Evolutionary conservation across 192 early-diverging fungal species (phyloP), one percentile per base, ranked within the genome.

Genomic region (Powellomyces hirtus): DNA sequence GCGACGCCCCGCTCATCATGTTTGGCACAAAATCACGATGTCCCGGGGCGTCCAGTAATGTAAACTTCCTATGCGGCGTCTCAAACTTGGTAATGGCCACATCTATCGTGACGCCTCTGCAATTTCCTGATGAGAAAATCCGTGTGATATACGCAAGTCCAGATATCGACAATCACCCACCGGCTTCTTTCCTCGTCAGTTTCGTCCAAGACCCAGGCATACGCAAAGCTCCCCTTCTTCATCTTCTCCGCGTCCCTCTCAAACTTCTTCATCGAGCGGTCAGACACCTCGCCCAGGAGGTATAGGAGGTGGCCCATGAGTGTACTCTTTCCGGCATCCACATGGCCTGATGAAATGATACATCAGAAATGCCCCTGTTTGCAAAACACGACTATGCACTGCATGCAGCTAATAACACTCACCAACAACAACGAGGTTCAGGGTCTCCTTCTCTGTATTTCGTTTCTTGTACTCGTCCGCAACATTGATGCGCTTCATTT

Each of bases 1-100:
- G 76, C 29, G 85, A 76, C 4, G 97, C 92, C 4, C 97, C 97
- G 1, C 90, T 89, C 66, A 99, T 97, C 96, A 99, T 98, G 72
- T 96, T 95, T n/a, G 97, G 96, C 55, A 99, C 90, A 77, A 99
- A 99, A 78, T 99, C 97, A 24, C 91, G 83, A 70, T 99, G 97
- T 2, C 97, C 97, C 1, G 97, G 97, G 1, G 96, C 93, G 72
- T 99, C 97, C 66, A 99, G 70, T 13, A 99, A 62, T 4, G 94
- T 97, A 64, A 96, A 96, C 33, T 79, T 75, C 22, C 89, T 81
- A 33, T 89, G 67, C 22, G 71, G 60, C 1, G 96, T 99, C 68
- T 91, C 85, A 74, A 99, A 99, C 60, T 88, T 83, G 31, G 83
- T 90, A 50, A 94, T 89, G 24, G 92, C 97, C 61, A 98, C 86